These are phyloP conservation scores for Cladochytrium tenue DNA, from an alignment of 371 early-diverging fungal genomes.

Conservation along the genomic window DNA sequence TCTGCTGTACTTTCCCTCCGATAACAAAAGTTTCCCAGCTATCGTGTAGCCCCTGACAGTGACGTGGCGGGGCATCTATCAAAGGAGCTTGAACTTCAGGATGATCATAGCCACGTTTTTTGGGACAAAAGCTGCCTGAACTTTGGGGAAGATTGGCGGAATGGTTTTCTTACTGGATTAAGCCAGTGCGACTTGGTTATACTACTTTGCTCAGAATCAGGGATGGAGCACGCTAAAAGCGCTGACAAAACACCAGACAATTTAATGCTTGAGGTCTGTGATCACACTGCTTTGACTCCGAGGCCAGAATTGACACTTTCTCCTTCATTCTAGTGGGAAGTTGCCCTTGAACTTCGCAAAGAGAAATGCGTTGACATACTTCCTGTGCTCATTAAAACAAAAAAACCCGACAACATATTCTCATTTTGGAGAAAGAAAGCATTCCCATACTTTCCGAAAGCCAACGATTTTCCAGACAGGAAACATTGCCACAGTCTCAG, in stretches of 20 bases:
- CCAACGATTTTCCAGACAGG: no score
- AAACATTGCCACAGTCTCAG: no score
- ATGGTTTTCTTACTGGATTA: background rate
- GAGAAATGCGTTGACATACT: background rate
- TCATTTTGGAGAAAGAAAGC: no score
- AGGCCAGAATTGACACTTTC: background rate
- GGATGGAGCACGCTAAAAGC: background rate
- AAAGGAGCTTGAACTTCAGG: no score
- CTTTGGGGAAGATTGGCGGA: background rate
- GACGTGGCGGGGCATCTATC: no score
- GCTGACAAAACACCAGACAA: background rate
- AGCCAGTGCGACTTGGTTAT: background rate
- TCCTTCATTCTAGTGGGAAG: background rate
- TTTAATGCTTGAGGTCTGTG: background rate
- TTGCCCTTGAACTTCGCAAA: background rate
- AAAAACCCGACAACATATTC: no score
- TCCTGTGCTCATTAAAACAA: background rate
- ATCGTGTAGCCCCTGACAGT: no score
- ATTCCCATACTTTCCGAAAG: no score
- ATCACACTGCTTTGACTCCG: background rate
- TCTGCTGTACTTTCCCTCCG: no score
- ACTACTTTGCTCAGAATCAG: background rate
- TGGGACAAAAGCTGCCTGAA: background rate
- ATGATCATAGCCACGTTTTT: background rate
- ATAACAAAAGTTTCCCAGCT: no score